Conservation (phyloP, 768 basidiomycete genomes). For the Pleurotus tuber-regium region DNA sequence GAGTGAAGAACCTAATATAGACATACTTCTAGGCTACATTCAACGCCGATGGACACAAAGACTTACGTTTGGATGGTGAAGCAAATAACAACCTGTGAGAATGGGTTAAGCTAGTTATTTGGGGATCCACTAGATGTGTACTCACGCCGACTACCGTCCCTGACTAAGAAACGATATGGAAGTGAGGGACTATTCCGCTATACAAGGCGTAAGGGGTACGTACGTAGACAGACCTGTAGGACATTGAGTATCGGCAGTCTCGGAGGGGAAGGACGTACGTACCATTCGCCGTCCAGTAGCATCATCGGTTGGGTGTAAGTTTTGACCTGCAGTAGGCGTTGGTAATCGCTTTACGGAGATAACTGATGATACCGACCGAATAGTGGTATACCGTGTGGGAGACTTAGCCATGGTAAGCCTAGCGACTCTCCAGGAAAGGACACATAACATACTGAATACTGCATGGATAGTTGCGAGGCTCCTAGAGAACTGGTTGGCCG, state of each 20-base stretch:
- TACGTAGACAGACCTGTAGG: not conserved
- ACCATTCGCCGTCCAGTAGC: conserved; percentile 3
- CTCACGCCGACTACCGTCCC: not conserved
- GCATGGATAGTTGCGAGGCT: conserved; percentile 1
- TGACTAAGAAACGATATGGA: not conserved
- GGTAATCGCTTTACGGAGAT: too few species aligned
- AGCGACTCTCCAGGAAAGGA: too few species aligned
- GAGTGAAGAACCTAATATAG: conserved; percentile 1
- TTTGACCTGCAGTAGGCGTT: not conserved
- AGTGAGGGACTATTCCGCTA: too few species aligned
- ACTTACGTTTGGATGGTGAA: not conserved
- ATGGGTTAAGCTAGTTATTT: not conserved
- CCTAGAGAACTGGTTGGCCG: not conserved
- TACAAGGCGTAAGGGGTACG: not conserved
- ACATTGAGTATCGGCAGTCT: not conserved
- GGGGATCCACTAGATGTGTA: not conserved
- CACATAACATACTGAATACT: not conserved
- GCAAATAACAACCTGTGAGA: not conserved
- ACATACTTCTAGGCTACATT: not conserved
- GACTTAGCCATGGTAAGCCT: not conserved
- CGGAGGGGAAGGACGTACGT: not conserved
- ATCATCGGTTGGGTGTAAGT: not conserved
- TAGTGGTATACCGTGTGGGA: conserved; percentile 4
- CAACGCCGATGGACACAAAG: not conserved
- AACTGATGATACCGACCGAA: not conserved